These are phyloP conservation scores for Xylaria telfairii DNA, from an alignment of 495 filamentous ascomycete species.

Conservation along the genomic window DNA sequence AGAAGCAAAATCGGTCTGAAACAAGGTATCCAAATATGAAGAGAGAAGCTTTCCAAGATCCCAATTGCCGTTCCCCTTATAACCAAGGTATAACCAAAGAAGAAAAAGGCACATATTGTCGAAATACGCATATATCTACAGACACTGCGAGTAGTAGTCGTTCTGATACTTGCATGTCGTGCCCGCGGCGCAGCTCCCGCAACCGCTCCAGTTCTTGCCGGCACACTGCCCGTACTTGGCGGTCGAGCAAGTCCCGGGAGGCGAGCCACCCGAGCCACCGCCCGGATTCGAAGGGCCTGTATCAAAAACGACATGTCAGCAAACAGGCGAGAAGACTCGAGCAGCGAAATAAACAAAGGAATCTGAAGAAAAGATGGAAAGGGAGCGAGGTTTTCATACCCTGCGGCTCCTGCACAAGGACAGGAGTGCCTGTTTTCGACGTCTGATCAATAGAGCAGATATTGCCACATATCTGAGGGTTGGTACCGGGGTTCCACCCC, in stretches of 20 bases:
- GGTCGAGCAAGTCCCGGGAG: slow-evolving; percentile 30
- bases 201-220: slow-evolving; percentile 49
- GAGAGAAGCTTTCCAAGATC: not conserved
- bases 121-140: slow-evolving; percentile 22
- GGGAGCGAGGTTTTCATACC: slow-evolving; percentile 18
- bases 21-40: not conserved
- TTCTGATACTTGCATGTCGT: slow-evolving; percentile 44
- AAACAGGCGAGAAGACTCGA: not conserved
- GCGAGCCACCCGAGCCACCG: not conserved
- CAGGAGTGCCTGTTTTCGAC: slow-evolving; percentile 50
- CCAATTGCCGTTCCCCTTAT: not conserved
- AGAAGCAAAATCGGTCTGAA: not conserved
- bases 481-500: slow-evolving; percentile 26
- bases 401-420: slow-evolving; percentile 46
- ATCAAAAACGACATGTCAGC: slow-evolving; percentile 1
- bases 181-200: slow-evolving; percentile 43
- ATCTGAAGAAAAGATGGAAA: not conserved
- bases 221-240: slow-evolving; percentile 54
- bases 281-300: slow-evolving; percentile 15
- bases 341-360: not conserved
- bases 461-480: slow-evolving; percentile 38
- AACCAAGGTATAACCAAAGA: not conserved
- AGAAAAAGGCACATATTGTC: not conserved
- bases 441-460: slow-evolving; percentile 59
- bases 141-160: slow-evolving; percentile 51